Evolutionary conservation across 192 early-diverging fungal species (phyloP).

Genomic region (Chytriomyces hyalinus): DNA sequence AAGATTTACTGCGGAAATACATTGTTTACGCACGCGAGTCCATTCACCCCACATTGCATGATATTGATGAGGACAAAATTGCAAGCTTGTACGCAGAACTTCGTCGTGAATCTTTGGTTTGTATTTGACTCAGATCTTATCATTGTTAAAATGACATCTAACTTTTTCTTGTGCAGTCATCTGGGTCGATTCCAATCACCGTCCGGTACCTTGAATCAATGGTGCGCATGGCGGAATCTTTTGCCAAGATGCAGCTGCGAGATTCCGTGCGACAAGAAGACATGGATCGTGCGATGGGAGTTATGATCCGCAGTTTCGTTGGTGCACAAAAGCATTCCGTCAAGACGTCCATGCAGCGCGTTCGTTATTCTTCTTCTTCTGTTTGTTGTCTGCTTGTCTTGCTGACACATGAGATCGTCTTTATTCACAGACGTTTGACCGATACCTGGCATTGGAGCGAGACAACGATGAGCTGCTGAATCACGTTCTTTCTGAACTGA

Average conservation of each 20-base stretch:
- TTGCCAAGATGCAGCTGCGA: constrained; percentile 95
- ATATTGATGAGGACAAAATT: constrained; percentile 89
- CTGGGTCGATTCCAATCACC: constrained; percentile 72
- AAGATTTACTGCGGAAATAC: constrained; percentile 79
- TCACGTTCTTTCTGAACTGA: constrained; percentile 73
- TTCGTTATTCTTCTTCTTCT: constrained; percentile 32
- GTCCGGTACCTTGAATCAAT: constrained; percentile 86
- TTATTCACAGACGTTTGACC: constrained; percentile 69
- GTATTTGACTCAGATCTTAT: constrained; percentile 17
- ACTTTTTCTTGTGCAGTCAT: constrained; percentile 58
- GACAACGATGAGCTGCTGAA: constrained; percentile 85
- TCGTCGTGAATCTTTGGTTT: constrained; percentile 79
- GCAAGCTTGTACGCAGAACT: constrained; percentile 90
- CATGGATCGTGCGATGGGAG: constrained; percentile 89
- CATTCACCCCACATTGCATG: constrained; percentile 76
- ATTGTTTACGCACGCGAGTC: constrained; percentile 85
- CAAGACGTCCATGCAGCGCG: constrained; percentile 77
- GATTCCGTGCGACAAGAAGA: constrained; percentile 90
- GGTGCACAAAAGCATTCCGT: constrained; percentile 92
- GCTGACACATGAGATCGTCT: background rate
- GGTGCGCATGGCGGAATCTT: constrained; percentile 80
- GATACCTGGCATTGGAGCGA: constrained; percentile 76
- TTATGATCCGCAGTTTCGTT: constrained; percentile 88
- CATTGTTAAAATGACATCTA: constrained; percentile 29
- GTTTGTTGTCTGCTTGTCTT: background rate